Conservation (phyloP, 345 rosid species). For the Garcia nutans region DNA sequence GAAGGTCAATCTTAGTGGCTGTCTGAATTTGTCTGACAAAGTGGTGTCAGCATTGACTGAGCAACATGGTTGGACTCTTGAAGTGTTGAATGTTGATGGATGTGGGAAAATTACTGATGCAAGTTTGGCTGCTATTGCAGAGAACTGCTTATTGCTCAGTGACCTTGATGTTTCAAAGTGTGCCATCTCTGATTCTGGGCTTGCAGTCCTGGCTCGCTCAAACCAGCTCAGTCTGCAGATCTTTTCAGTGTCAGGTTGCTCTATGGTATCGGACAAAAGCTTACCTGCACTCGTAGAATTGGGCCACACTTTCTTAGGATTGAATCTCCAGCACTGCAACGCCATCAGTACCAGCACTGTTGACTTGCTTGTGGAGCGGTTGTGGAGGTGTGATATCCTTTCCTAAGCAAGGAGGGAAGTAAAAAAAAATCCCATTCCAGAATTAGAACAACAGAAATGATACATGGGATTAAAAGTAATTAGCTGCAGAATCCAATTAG, state of each 20-base stretch:
- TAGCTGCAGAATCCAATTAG: constrained; percentile 24
- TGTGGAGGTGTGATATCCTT: constrained; percentile 77
- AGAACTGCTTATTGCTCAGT: constrained; percentile 48
- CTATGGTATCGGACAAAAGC: constrained; percentile 52
- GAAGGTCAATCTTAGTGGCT: constrained; percentile 57
- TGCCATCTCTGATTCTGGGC: constrained; percentile 51
- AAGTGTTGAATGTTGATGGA: constrained; percentile 58
- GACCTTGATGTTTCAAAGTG: constrained; percentile 67
- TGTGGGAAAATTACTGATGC: constrained; percentile 68
- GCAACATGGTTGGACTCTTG: constrained; percentile 60
- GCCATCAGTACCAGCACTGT: constrained; percentile 47
- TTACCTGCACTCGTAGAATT: constrained; percentile 39
- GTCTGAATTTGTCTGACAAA: constrained; percentile 58
- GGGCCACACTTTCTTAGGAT: constrained; percentile 54
- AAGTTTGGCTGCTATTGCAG: constrained; percentile 56
- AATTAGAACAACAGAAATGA: constrained; percentile 16
- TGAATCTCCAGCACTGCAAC: constrained; percentile 68
- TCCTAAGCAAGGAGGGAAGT: constrained; percentile 26
- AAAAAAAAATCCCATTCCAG: background rate
- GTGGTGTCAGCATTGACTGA: constrained; percentile 42
- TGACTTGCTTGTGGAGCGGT: constrained; percentile 44
- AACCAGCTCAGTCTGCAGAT: constrained; percentile 51
- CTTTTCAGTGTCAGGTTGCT: constrained; percentile 58
- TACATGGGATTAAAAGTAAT: constrained; percentile 13
- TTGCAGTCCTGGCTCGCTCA: constrained; percentile 45